Conservation (phyloP, 345 rosid genomes). For the Cardamine occulta region DNA sequence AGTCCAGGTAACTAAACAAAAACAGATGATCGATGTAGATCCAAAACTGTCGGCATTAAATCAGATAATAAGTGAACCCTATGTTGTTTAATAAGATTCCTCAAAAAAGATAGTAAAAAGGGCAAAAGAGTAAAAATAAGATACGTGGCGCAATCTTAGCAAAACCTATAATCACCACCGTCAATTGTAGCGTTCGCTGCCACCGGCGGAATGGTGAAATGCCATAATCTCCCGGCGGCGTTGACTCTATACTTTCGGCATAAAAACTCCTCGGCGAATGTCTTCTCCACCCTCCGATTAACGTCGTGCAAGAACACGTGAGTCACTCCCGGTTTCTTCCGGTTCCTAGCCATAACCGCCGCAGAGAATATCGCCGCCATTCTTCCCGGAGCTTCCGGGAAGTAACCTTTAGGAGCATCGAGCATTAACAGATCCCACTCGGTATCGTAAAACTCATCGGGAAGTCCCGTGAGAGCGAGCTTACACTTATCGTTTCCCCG, state of each 20-base stretch:
- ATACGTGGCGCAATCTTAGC: slow-evolving; percentile 32
- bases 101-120: not conserved
- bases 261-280: slow-evolving; percentile 59
- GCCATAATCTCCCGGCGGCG: slow-evolving; percentile 63
- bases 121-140: slow-evolving; percentile 20
- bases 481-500: slow-evolving; percentile 51
- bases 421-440: slow-evolving; percentile 78
- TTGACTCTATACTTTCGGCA: slow-evolving; percentile 57
- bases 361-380: slow-evolving; percentile 76
- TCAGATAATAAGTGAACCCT: slow-evolving; percentile 38
- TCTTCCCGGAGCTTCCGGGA: slow-evolving; percentile 61
- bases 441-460: slow-evolving; percentile 64
- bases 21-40: slow-evolving; percentile 32
- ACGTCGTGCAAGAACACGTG: slow-evolving; percentile 71
- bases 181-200: slow-evolving; percentile 40
- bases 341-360: slow-evolving; percentile 67
- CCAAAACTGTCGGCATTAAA: slow-evolving; percentile 39
- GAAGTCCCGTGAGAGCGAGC: slow-evolving; percentile 57
- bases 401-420: slow-evolving; percentile 73
- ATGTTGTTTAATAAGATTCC: slow-evolving; percentile 28
- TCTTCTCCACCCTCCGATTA: slow-evolving; percentile 67
- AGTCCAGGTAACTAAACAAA: slow-evolving; percentile 6
- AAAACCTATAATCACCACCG: slow-evolving; percentile 41
- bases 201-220: slow-evolving; percentile 61
- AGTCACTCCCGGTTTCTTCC: slow-evolving; percentile 62